Evolutionary conservation across 257 asterid genomes (phyloP).

Genomic region (Gynochthodes officinalis): DNA sequence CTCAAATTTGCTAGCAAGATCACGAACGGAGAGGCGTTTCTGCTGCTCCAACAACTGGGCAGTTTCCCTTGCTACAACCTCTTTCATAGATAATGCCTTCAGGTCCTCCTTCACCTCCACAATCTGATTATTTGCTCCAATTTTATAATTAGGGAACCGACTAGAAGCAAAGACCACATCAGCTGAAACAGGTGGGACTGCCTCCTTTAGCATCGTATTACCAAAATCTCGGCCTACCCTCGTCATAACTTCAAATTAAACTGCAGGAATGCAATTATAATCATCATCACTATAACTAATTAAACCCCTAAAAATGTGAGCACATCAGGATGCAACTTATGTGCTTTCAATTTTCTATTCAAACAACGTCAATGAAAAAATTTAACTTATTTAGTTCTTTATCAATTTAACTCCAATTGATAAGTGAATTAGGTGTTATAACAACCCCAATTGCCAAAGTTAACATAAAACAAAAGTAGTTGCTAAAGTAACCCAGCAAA

Average conservation of each 20-base stretch:
- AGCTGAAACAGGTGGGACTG: constrained; percentile 73
- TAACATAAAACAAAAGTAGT: not conserved
- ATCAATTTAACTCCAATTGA: not conserved
- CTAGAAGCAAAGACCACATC: constrained; percentile 74
- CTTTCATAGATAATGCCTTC: constrained; percentile 54
- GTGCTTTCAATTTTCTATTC: not conserved
- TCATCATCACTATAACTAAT: not conserved
- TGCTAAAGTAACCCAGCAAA: constrained; percentile 1
- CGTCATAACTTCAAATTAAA: constrained; percentile 49
- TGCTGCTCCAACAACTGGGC: constrained; percentile 77
- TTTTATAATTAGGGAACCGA: constrained; percentile 72
- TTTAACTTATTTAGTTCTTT: not conserved
- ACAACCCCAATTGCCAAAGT: constrained; percentile 21
- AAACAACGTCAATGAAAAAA: not conserved
- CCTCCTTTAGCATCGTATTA: constrained; percentile 72
- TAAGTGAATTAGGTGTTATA: not conserved
- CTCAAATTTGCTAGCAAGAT: constrained; percentile 85
- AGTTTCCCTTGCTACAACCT: constrained; percentile 75
- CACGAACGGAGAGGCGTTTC: constrained; percentile 83
- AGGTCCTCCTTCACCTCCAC: constrained; percentile 67
- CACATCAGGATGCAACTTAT: not conserved
- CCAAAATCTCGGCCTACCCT: constrained; percentile 75
- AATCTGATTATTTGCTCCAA: constrained; percentile 76
- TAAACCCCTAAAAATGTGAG: not conserved
- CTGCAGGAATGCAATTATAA: constrained; percentile 18